Evolutionary conservation across 305 asterid species (phyloP), one percentile per base, ranked within the genome.

Genomic region (Fraxinus sp.): DNA sequence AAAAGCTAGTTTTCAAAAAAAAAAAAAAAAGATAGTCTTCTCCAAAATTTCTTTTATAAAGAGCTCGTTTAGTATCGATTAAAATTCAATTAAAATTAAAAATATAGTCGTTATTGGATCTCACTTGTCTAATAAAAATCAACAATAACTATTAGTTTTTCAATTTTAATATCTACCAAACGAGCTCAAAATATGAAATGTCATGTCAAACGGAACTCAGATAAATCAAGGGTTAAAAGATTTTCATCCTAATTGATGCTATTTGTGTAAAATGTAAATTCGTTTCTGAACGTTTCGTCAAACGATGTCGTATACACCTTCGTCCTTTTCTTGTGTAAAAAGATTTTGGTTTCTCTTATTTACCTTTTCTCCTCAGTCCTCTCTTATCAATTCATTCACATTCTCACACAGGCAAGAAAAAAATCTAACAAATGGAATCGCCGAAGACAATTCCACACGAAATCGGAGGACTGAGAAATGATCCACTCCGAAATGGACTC

Each of bases 401-500:
- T 30, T 28, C 46, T 16, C 24, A 11, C 44, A 5, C 46, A 5
- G 26, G 66, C 74, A n/a, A 44, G 52, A 9, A 33, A 46, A 46
- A 71, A 71, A 28, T 14, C 49, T 7, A 16, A 39, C 44, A 13
- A 55, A 95, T 96, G 99, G 99, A 93, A 70, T 89, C 90, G 46
- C 70, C 84, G 85, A 96, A 94, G 89, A 85, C 82, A 74, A 92
- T 94, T 46, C 89, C 88, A 11, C 89, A 71, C 46, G 76, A 71
- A n/a, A 71, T 93, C 77, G 94, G 88, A 86, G 93, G 93, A 78
- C 90, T 85, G 79, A 82, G 83, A 76, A 90, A 80, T 74, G 98
- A 94, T 83, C 92, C 96, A 7, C 92, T 96, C 26, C 91, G 98
- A 32, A 93, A 85, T 44, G 99, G 99, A 62, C 93, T 96, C 57